These are phyloP conservation scores for Juncus inflexus DNA, from an alignment of 176 grass and related monocot genomes.

Conservation along the genomic window DNA sequence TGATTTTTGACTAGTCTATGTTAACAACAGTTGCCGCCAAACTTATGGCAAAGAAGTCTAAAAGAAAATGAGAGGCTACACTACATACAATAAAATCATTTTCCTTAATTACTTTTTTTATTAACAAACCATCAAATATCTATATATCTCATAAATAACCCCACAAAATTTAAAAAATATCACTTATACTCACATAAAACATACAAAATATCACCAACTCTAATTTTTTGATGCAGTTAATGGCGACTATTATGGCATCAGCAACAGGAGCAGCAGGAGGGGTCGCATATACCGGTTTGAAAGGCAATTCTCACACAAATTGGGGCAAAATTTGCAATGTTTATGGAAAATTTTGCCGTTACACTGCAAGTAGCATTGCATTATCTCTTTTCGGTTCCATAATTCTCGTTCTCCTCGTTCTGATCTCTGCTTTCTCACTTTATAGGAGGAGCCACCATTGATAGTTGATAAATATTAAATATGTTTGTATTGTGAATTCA, in stretches of 20 bases:
- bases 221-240: slow-evolving; percentile 39
- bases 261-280: slow-evolving; percentile 48
- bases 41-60: background rate
- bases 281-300: slow-evolving; percentile 59
- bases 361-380: slow-evolving; percentile 29
- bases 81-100: background rate
- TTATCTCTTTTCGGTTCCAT: slow-evolving; percentile 46
- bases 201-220: background rate
- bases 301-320: slow-evolving; percentile 53
- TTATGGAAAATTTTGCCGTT: slow-evolving; percentile 59
- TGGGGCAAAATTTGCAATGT: slow-evolving; percentile 61
- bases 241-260: slow-evolving; percentile 61
- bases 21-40: slow-evolving; percentile 1
- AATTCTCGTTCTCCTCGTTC: slow-evolving; percentile 43
- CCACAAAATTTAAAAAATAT: background rate
- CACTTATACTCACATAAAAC: background rate
- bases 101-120: background rate
- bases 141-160: background rate
- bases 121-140: background rate
- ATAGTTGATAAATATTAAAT: background rate
- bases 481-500: too few relatives aligned
- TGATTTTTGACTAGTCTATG: background rate
- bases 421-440: slow-evolving; percentile 44
- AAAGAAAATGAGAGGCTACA: background rate
- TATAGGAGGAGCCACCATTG: slow-evolving; percentile 43